Evolutionary conservation across 495 filamentous ascomycete genomes (phyloP), one percentile per base, ranked within the genome.

Genomic region (Platismatia glauca): DNA sequence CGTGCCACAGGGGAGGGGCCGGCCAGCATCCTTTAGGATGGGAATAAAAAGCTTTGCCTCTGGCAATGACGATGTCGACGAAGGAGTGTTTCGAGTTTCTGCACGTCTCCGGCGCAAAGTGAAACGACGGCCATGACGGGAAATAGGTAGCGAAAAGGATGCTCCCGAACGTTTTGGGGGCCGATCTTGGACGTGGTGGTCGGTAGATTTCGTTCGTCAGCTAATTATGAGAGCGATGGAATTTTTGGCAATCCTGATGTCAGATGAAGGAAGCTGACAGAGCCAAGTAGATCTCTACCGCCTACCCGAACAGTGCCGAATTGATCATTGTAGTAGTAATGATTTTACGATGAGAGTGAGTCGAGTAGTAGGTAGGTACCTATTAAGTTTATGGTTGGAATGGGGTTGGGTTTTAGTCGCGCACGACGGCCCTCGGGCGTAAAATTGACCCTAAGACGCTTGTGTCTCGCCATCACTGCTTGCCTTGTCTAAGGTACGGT

Each of bases 101-200:
- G 27, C 48, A 52, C 12, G 48, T 52, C 48, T 52, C 31, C 24
- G 48, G 48, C 48, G 48, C 48, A 52, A 52, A 15, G 48, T 52
- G 48, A 52, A 52, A 52, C 27, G 2, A 31, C 24, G 5, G 46
- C 12, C 7, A 24, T 5, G n/a, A 46, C 20, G 20, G 43, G 43
- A 50, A 22, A 13, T 12, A 29, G 22, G 31, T 29, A 18, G 24
- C 48, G 15, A 52, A 52, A 52, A 31, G 48, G 48, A 31, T 52
- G 27, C 48, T 31, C 12, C 48, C 27, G 27, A 4, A 29, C 7
- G 4, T 13, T 31, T 52, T 52, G 24, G 48, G 48, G 48, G 48
- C 48, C 48, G 48, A 52, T 31, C 48, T 31, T 29, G 48, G 5
- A 52, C 12, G 22, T 29, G n/a, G n/a, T n/a, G n/a, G n/a, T n/a